Evolutionary conservation across 2,329 filamentous ascomycete species (phyloP), one percentile per base, ranked within the genome.

Genomic region (Alternaria gansuensis): DNA sequence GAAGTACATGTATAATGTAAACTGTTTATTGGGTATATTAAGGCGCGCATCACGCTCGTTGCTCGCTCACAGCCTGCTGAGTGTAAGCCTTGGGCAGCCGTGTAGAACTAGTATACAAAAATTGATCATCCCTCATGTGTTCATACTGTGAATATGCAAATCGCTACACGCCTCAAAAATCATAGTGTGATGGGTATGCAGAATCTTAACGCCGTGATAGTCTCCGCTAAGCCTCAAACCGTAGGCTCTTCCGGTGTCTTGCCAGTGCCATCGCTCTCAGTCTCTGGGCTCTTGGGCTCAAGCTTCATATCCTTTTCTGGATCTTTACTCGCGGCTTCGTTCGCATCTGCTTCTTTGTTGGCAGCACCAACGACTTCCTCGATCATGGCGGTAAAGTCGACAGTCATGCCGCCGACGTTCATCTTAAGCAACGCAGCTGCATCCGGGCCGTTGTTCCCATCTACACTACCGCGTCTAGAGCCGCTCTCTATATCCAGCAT

Each of bases 311-410:
- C 43, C 14, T 45, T 34, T 34, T 59, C 52, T 33, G 34, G 3
- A 9, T 29, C 29, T 13, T 36, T 37, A 29, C 28, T 45, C 29
- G 28, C 23, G 14, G 31, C 29, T 44, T 48, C 40, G 5, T 46
- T 37, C n/a, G 41, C 5, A 23, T 61, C 60, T n/a, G 49, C 62
- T 24, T 64, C 57, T 28, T 68, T 67, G 41, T 65, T 62, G 13
- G 54, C 49, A 7, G 57, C 48, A n/a, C 64, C 63, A n/a, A 71
- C 73, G 5, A 77, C 75, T 51, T 74, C 71, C 44, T 77, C 74
- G 44, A 78, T 77, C 68, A 78, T 76, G 13, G 70, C 71, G 13
- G 71, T 68, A 51, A 78, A 73, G 29, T 78, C 75, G 5, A 74
- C 67, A 28, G 66, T 73, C 51, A 74, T 66, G 6, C 69, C 71